Conservation (phyloP, 2,329 filamentous ascomycete species). For the Aspergillus sp. region DNA sequence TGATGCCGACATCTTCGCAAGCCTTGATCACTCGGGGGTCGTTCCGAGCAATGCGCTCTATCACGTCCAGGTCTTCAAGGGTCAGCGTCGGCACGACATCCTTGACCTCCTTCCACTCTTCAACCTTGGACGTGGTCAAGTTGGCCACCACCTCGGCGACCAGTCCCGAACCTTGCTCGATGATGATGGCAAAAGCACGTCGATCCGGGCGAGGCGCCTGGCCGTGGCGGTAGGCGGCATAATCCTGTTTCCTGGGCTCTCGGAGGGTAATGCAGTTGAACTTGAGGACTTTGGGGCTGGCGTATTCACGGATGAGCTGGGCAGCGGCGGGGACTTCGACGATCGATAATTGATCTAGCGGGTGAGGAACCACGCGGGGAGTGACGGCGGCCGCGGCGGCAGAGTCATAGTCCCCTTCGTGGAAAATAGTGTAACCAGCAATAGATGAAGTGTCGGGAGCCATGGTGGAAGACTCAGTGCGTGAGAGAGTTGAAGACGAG, state of each 20-base stretch:
- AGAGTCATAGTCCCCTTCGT: too few species aligned
- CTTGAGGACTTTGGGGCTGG: too few species aligned
- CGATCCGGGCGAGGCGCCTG: not conserved
- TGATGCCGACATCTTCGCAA: slow-evolving; percentile 15
- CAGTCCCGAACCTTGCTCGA: not conserved
- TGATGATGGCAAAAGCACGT: not conserved
- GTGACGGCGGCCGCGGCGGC: too few species aligned
- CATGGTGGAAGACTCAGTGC: too few species aligned
- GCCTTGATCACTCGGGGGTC: slow-evolving; percentile 14
- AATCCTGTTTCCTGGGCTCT: not conserved
- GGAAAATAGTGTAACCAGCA: too few species aligned
- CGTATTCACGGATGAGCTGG: too few species aligned
- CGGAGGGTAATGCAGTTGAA: not conserved
- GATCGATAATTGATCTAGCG: too few species aligned
- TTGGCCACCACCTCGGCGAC: slow-evolving; percentile 7
- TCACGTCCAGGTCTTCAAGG: slow-evolving; percentile 15
- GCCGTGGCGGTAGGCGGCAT: not conserved
- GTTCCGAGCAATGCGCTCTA: slow-evolving; percentile 13
- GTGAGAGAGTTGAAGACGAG: too few species aligned
- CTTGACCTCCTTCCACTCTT: slow-evolving; percentile 20
- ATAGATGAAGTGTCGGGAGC: too few species aligned
- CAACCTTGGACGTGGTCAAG: slow-evolving; percentile 5
- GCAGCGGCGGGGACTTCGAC: too few species aligned
- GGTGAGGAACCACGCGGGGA: too few species aligned
- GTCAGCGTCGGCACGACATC: slow-evolving; percentile 35